phyloP scores from a whole-genome alignment of 371 early-diverging fungal species.

The Rhizomucor miehei region DNA sequence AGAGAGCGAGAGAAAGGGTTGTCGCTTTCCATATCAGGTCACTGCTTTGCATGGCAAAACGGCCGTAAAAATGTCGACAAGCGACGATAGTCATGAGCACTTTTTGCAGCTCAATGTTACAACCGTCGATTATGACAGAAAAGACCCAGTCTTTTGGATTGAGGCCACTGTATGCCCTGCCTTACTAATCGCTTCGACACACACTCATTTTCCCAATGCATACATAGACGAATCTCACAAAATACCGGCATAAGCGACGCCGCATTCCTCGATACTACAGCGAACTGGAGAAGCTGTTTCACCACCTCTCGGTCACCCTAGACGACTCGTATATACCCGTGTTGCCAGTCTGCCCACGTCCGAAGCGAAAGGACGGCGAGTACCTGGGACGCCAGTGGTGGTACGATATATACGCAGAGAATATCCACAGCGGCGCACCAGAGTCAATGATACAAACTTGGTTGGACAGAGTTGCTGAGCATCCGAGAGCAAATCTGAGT shows the following conservation, averaged over 20 bases:
- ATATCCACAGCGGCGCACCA: neutral
- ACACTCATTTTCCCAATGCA: neutral
- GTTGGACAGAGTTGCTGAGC: conserved; percentile 35
- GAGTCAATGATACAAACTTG: conserved; percentile 33
- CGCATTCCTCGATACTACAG: conserved; percentile 43
- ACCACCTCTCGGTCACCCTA: conserved; percentile 24
- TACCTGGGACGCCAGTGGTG: conserved; percentile 35
- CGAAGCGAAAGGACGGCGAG: conserved; percentile 30
- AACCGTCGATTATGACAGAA: conserved; percentile 42
- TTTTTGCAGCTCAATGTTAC: conserved; percentile 11
- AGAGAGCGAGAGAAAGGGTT: no score
- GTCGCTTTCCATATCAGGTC: no score
- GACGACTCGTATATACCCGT: conserved; percentile 39
- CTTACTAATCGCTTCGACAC: neutral
- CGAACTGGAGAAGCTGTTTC: conserved; percentile 34
- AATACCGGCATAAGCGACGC: conserved; percentile 39
- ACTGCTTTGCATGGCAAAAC: no score
- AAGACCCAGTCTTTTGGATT: conserved; percentile 53
- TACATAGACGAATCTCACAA: conserved; percentile 30
- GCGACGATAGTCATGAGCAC: no score
- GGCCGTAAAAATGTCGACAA: no score
- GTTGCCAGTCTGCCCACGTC: conserved; percentile 33
- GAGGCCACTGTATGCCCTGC: conserved; percentile 25
- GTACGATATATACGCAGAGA: conserved; percentile 17
- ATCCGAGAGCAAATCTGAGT: conserved; percentile 27